Percentiles rank a stretch among this genome's conserved stretches.
These are phyloP conservation scores for Ceratobasidium sp. DNA, from an alignment of 1,284 basidiomycete species.

Conservation along the genomic window DNA sequence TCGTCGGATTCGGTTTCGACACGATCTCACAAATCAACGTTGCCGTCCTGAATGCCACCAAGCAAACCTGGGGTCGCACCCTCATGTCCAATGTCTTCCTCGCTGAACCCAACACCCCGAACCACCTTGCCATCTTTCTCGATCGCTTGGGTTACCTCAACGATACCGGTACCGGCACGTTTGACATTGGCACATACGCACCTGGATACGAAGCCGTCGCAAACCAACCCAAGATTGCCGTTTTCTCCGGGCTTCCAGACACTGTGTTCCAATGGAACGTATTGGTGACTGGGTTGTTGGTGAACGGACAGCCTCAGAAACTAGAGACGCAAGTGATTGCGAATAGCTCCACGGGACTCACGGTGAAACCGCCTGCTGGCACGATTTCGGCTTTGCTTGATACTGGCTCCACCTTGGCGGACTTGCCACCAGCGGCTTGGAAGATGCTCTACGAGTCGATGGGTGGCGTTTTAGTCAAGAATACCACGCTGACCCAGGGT, in stretches of 20 bases:
- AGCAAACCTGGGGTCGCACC: constrained; percentile 26
- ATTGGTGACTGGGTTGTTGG: background rate
- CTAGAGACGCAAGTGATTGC: background rate
- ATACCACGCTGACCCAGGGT: background rate
- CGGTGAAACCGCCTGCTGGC: background rate
- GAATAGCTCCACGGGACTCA: background rate
- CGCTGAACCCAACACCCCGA: constrained; percentile 17
- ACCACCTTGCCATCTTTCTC: constrained; percentile 34
- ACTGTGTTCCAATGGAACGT: constrained; percentile 9
- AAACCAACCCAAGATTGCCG: background rate
- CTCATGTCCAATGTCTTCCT: constrained; percentile 38
- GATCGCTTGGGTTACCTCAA: constrained; percentile 26
- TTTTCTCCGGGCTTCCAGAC: background rate
- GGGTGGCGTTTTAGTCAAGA: constrained; percentile 21
- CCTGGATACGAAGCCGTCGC: constrained; percentile 20
- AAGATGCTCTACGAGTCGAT: constrained; percentile 21
- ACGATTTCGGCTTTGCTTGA: constrained; percentile 27
- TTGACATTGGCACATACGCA: constrained; percentile 34
- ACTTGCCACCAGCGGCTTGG: constrained; percentile 1
- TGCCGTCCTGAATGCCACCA: background rate
- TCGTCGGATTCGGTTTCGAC: constrained; percentile 25
- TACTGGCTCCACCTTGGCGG: constrained; percentile 18
- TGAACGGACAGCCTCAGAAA: constrained; percentile 9
- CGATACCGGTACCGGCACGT: constrained; percentile 20
- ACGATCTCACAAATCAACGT: background rate